Evolutionary conservation across 345 rosid species (phyloP).

Genomic region (Lepidium aucheri): DNA sequence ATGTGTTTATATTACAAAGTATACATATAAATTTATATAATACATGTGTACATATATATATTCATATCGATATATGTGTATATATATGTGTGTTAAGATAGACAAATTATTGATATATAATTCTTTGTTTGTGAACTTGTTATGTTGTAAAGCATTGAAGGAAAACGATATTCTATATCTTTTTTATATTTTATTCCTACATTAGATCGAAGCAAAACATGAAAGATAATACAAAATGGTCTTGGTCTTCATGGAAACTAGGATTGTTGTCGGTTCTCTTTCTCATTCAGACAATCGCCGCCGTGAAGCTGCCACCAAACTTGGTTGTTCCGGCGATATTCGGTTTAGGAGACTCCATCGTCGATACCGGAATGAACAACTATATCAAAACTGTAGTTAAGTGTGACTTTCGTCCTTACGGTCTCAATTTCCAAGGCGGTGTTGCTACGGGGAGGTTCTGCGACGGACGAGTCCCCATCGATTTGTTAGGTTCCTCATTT

Average conservation of each 20-base stretch:
- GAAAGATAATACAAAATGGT: slow-evolving; percentile 12
- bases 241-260: slow-evolving; percentile 8
- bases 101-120: neutral
- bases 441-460: slow-evolving; percentile 50
- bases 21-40: neutral
- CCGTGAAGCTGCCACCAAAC: slow-evolving; percentile 25
- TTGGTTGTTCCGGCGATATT: slow-evolving; percentile 29
- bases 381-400: slow-evolving; percentile 26
- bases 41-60: neutral
- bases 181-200: neutral
- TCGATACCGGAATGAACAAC: slow-evolving; percentile 60
- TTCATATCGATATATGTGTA: neutral
- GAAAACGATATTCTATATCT: neutral
- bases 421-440: slow-evolving; percentile 41
- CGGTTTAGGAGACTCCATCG: slow-evolving; percentile 49
- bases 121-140: neutral
- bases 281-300: neutral
- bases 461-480: slow-evolving; percentile 47
- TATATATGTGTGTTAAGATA: neutral
- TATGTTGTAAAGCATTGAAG: slow-evolving; percentile 4
- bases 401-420: slow-evolving; percentile 46
- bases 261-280: slow-evolving; percentile 13
- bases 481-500: slow-evolving; percentile 33
- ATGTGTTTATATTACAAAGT: too few species aligned
- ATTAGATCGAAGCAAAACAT: neutral